A percentile compares a stretch with the other conserved stretches of the same genome.
These are phyloP conservation scores for Hamamelis virginiana DNA, from an alignment of 164 flowering plant species.

Conservation along the genomic window DNA sequence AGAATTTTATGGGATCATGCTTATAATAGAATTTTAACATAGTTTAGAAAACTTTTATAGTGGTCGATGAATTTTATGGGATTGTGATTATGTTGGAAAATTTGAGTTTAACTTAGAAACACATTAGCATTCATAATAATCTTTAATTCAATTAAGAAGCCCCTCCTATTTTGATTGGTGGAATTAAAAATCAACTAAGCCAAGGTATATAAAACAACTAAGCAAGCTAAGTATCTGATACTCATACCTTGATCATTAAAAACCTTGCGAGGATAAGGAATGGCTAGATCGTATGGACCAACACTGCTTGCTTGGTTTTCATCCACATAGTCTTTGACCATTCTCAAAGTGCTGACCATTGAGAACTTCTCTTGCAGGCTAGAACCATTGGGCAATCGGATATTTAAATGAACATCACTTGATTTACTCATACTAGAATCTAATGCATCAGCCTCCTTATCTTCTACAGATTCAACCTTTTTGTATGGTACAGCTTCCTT, in stretches of 20 bases:
- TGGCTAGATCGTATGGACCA: conserved; percentile 68
- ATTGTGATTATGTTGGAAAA: too few species aligned
- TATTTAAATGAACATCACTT: conserved; percentile 59
- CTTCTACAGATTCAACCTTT: conserved; percentile 8
- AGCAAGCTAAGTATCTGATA: not conserved
- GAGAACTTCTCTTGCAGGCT: conserved; percentile 63
- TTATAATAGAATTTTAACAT: too few species aligned
- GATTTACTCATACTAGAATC: conserved; percentile 18
- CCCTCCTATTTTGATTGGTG: too few species aligned
- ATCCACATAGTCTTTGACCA: conserved; percentile 62
- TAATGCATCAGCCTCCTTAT: conserved; percentile 19
- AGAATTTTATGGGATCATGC: too few species aligned
- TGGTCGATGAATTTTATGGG: too few species aligned
- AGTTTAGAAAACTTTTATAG: too few species aligned
- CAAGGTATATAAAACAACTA: not conserved
- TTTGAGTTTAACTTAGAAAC: too few species aligned
- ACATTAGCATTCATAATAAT: too few species aligned
- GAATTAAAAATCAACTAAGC: not conserved
- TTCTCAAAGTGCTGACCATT: conserved; percentile 43
- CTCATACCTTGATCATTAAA: conserved; percentile 62
- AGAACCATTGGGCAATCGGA: conserved; percentile 63
- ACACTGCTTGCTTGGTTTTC: conserved; percentile 39
- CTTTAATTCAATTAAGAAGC: too few species aligned
- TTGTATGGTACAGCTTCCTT: conserved; percentile 12
- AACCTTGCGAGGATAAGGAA: conserved; percentile 85